Base-by-base conservation (phyloP, 2,329 filamentous ascomycete genomes). In the Tolypocladium nubicola region DNA sequence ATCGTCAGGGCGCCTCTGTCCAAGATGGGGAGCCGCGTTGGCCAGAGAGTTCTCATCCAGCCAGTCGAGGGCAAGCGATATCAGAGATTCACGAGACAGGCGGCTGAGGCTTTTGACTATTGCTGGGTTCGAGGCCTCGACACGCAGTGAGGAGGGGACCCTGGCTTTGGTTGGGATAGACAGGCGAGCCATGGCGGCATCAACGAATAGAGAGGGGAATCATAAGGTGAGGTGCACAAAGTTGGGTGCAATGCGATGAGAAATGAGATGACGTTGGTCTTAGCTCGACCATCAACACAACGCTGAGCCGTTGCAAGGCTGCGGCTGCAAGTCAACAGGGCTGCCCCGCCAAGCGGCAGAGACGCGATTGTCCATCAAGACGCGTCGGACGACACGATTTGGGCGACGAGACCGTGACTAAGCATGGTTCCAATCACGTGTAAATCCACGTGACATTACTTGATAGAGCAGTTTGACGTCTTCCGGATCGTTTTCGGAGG, bases 41-140 rank as follows among this genome's bases (percentile, higher is more conserved):
- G 79, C 71, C 45, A 84, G 75, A 61, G 88, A 86, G 61, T 79
- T 76, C 53, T 86, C 82, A 58, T 87, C 82, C 3, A 95, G 83
- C 90, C 90, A 96, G 73, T 87, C 81, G 26, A 91, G 78, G 0
- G 82, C 87, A 10, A 96, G 79, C 0, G 84, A 82, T 33, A 94
- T 73, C 26, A 96, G 80, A 0, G 88, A 84, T 52, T 85, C 75
- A 54, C 90, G 85, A 1, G 89, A 87, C 21, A 95, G 79, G 56
- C 85, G 86, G 59, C 77, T 80, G 53, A 96, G 78, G 45, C 81
- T 78, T 69, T 88, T 90, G 61, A 80, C 70, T 53, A 90, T 80
- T 37, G 84, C 77, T 52, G 81, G 75, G 66, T 86, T 87, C 58
- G 81, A 76, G 10, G 87, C 76, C 58, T 85, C 80, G 66, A 93